A percentile compares a stretch with the other conserved stretches of the same genome.
phyloP scores from a whole-genome alignment of 805 yeast genomes.

The Zygosaccharomyces bisporus region DNA sequence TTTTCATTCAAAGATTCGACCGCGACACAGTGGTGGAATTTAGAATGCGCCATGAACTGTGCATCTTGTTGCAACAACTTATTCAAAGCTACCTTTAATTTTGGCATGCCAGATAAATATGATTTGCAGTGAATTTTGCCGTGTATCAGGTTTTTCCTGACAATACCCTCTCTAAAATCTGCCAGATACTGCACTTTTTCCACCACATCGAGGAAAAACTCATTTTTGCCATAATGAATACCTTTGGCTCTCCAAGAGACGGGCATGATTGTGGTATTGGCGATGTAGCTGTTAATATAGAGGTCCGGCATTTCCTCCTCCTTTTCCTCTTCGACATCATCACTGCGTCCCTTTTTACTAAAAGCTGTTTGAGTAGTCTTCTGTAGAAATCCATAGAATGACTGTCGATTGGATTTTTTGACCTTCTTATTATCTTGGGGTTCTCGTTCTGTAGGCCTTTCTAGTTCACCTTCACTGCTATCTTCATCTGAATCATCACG shows the following conservation, averaged over 20 bases:
- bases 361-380: conserved; percentile 7
- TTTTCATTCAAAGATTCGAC: conserved; percentile 47
- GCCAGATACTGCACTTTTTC: conserved; percentile 70
- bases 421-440: conserved; percentile 4
- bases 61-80: conserved; percentile 48
- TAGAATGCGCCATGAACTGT: conserved; percentile 57
- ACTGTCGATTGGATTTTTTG: conserved; percentile 9
- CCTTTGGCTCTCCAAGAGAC: conserved; percentile 94
- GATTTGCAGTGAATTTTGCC: conserved; percentile 74
- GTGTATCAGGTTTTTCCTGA: conserved; percentile 60
- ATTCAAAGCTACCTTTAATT: conserved; percentile 69
- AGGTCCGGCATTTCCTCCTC: conserved; percentile 23
- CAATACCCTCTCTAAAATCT: conserved; percentile 54
- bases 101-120: conserved; percentile 89
- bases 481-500: conserved; percentile 17
- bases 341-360: conserved; percentile 8
- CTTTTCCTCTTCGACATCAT: conserved; percentile 6
- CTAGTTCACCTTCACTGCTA: conserved; percentile 14
- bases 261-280: conserved; percentile 71
- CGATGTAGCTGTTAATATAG: conserved; percentile 64
- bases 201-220: conserved; percentile 80
- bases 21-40: conserved; percentile 87
- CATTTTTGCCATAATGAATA: conserved; percentile 80
- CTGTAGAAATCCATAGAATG: conserved; percentile 12
- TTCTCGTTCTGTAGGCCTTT: conserved; percentile 5